phyloP scores from a whole-genome alignment of 805 yeast species.

The Pichia heedii region DNA sequence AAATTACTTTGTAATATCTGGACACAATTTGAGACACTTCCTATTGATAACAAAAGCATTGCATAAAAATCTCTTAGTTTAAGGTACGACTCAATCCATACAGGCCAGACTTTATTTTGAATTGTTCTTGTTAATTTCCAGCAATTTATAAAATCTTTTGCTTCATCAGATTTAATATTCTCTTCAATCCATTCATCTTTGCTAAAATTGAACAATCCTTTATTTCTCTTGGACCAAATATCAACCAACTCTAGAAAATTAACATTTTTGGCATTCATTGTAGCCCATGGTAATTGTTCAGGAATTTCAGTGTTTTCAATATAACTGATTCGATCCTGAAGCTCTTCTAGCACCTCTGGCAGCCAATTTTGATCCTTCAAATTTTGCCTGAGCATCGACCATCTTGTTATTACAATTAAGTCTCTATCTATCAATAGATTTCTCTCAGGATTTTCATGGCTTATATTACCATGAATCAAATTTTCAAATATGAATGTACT shows the following conservation, averaged over 20 bases:
- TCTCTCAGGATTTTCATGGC: constrained; percentile 11
- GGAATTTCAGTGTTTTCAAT: constrained; percentile 17
- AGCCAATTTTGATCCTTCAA: constrained; percentile 5
- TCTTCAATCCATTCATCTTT: constrained; percentile 15
- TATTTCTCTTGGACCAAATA: constrained; percentile 8
- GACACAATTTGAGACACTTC: constrained; percentile 14
- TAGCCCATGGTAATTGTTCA: constrained; percentile 10
- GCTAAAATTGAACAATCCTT: not conserved
- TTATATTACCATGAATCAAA: constrained; percentile 18
- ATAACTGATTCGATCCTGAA: constrained; percentile 21
- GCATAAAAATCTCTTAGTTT: constrained; percentile 68
- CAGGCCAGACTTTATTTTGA: constrained; percentile 43
- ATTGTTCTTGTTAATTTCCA: constrained; percentile 19
- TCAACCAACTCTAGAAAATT: constrained; percentile 15
- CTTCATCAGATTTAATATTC: constrained; percentile 13
- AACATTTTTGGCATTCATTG: not conserved
- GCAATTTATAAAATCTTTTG: constrained; percentile 14
- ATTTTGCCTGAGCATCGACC: constrained; percentile 17
- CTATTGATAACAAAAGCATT: constrained; percentile 54
- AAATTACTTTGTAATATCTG: constrained; percentile 22
- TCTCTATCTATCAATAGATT: constrained; percentile 24
- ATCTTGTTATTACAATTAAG: constrained; percentile 20
- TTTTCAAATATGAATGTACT: constrained; percentile 22
- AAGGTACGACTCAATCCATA: constrained; percentile 70
- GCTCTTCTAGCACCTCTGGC: constrained; percentile 12